Evolutionary conservation across 139 green algal species (phyloP).

Genomic region (Chlorella vulgaris): DNA sequence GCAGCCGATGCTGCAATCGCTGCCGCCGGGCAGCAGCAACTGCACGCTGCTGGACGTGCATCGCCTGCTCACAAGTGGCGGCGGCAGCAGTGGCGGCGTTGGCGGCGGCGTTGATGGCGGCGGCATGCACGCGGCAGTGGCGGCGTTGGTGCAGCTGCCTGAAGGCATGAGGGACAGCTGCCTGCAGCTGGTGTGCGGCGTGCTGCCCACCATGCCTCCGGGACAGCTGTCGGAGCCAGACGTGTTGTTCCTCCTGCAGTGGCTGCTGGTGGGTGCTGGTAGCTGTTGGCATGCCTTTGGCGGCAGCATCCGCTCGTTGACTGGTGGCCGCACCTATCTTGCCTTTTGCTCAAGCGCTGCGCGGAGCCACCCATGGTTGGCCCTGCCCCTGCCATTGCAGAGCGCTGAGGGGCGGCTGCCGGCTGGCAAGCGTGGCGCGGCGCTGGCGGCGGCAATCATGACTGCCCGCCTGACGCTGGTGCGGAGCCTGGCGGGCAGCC

Average conservation of each 20-base stretch:
- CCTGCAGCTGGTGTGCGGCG: conserved; percentile 32
- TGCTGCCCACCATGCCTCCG: conserved; percentile 4
- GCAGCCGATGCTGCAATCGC: conserved; percentile 19
- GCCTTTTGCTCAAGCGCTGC: too few relatives aligned
- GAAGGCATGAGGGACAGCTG: conserved; percentile 15
- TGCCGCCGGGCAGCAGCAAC: conserved; percentile 25
- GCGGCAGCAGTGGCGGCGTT: not conserved
- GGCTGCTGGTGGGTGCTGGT: conserved; percentile 23
- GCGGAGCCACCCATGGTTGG: not conserved
- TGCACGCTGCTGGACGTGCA: conserved; percentile 23
- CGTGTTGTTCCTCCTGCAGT: conserved; percentile 27
- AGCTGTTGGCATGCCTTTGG: not conserved
- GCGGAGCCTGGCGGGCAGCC: conserved; percentile 2
- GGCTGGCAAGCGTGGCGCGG: not conserved
- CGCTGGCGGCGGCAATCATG: not conserved
- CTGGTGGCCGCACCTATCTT: not conserved
- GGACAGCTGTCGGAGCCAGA: conserved; percentile 20
- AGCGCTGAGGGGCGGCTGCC: conserved; percentile 22
- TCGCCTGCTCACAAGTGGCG: conserved; percentile 9
- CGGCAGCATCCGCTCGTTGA: not conserved
- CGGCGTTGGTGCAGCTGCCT: conserved; percentile 16
- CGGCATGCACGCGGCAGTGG: conserved; percentile 23
- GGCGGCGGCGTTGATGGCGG: too few relatives aligned
- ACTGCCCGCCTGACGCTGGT: conserved; percentile 20
- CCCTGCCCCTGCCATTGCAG: not conserved